Conservation (phyloP, 1,284 basidiomycete genomes). For the Mycena citricolor region DNA sequence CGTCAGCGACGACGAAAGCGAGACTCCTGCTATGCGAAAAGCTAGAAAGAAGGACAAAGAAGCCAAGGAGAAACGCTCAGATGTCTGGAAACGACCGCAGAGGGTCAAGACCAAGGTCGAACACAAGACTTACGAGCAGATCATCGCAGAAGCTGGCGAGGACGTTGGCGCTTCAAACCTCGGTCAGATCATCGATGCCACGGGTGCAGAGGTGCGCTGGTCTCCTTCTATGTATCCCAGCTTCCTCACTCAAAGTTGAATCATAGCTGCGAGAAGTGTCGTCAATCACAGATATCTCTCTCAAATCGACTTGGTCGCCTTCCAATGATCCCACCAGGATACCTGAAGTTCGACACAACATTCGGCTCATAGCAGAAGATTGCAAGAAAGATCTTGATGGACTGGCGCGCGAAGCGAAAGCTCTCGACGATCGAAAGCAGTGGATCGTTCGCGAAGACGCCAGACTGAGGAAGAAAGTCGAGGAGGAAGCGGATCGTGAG, state of each 20-base stretch:
- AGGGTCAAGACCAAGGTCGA: conserved; percentile 83
- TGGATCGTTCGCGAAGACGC: conserved; percentile 74
- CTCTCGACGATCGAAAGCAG: conserved; percentile 76
- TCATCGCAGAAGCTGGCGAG: conserved; percentile 80
- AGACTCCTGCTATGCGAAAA: conserved; percentile 38
- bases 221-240: conserved; percentile 3
- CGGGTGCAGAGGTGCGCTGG: conserved; percentile 77
- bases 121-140: conserved; percentile 95
- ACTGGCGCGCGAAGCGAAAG: conserved; percentile 86
- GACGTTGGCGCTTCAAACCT: conserved; percentile 53
- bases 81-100: conserved; percentile 80
- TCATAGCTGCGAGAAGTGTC: conserved; percentile 76
- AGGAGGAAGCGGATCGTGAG: conserved; percentile 75
- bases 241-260: conserved; percentile 16
- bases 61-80: conserved; percentile 60
- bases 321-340: conserved; percentile 82
- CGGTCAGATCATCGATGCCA: conserved; percentile 92
- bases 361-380: conserved; percentile 81
- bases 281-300: conserved; percentile 76
- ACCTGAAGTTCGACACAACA: conserved; percentile 94
- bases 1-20: conserved; percentile 75
- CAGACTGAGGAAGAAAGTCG: conserved; percentile 64
- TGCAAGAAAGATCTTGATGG: conserved; percentile 84
- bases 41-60: conserved; percentile 52
- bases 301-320: conserved; percentile 83